These are phyloP conservation scores for Syzygium syzygioides DNA, from an alignment of 441 rosid genomes.

Conservation along the genomic window DNA sequence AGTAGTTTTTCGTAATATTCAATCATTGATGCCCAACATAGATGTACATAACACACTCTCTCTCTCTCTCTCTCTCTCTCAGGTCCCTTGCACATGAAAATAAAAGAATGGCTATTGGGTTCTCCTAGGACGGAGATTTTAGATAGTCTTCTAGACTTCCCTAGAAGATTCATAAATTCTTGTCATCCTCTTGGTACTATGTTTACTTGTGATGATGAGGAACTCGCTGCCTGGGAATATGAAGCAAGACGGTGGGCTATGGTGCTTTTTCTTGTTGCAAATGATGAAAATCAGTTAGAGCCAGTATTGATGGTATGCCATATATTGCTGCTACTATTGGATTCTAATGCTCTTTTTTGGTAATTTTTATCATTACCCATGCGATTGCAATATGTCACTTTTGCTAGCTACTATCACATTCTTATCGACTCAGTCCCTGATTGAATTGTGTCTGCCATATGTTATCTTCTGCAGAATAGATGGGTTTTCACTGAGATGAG, in stretches of 20 bases:
- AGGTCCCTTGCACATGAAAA: conserved; percentile 53
- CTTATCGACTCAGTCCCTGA: not conserved
- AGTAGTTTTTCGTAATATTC: not conserved
- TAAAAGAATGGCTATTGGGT: conserved; percentile 70
- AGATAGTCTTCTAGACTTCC: conserved; percentile 54
- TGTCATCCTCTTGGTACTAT: conserved; percentile 19
- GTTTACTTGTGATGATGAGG: conserved; percentile 71
- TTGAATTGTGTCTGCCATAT: not conserved
- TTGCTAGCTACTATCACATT: not conserved
- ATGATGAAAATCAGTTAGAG: conserved; percentile 43
- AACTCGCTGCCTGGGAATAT: conserved; percentile 83
- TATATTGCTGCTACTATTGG: not conserved
- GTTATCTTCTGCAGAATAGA: not conserved
- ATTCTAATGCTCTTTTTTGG: not conserved
- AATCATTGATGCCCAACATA: not conserved
- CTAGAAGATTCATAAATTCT: conserved; percentile 38
- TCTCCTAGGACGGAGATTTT: conserved; percentile 31
- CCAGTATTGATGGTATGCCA: conserved; percentile 48
- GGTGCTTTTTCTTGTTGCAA: conserved; percentile 51
- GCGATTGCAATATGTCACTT: not conserved
- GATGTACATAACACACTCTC: not conserved
- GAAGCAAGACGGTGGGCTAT: conserved; percentile 89
- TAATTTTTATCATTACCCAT: not conserved
- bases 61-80: not conserved
- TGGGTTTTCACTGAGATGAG: not conserved